Evolutionary conservation across 192 early-diverging fungal species (phyloP).

Genomic region (Diversispora eburnea): DNA sequence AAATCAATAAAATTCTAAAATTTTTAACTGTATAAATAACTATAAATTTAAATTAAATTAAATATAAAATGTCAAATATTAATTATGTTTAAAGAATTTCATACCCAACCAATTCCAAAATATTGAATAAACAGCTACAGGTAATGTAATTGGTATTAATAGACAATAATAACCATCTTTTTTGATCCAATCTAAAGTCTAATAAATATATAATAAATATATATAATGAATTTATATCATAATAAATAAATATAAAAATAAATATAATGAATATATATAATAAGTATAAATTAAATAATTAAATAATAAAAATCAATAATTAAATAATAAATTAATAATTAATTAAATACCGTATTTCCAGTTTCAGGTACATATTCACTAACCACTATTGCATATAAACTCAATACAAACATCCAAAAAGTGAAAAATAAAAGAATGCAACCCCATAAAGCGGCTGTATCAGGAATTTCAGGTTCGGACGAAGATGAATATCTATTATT

Average conservation of each 20-base stretch:
- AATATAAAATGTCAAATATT: conserved; percentile 2
- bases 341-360: conserved; percentile 47
- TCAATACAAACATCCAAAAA: conserved; percentile 54
- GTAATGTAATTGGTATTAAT: conserved; percentile 74
- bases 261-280: no score
- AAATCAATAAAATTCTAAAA: no score
- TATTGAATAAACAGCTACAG: conserved; percentile 70
- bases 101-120: conserved; percentile 95
- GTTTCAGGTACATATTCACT: conserved; percentile 70
- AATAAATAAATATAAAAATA: not conserved
- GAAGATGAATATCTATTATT: conserved; percentile 51
- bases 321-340: not conserved
- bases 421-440: conserved; percentile 59
- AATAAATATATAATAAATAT: not conserved
- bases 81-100: conserved; percentile 91
- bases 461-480: conserved; percentile 62
- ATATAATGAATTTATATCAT: not conserved
- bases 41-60: not conserved
- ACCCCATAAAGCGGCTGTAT: conserved; percentile 67
- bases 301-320: no score
- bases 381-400: conserved; percentile 63
- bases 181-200: conserved; percentile 68
- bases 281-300: no score
- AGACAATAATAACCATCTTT: conserved; percentile 79
- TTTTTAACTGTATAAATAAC: not conserved